Percentiles rank a stretch among this genome's conserved stretches.
phyloP scores from a whole-genome alignment of 768 basidiomycete species.

The Galerina sulciceps region DNA sequence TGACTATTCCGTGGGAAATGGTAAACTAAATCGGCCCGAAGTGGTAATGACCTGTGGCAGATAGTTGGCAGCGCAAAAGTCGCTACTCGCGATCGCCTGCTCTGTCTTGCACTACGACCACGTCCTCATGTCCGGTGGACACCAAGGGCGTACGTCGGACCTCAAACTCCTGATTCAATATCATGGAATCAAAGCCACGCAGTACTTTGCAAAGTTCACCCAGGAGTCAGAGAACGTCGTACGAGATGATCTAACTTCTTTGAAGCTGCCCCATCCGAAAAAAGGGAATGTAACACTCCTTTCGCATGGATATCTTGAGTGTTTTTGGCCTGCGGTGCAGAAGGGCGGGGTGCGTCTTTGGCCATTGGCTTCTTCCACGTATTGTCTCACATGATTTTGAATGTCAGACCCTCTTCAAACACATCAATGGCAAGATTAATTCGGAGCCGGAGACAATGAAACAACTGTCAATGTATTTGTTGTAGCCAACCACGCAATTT shows the following conservation, averaged over 20 bases:
- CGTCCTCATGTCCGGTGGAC: not conserved
- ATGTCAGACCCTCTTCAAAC: constrained; percentile 24
- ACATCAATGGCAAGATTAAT: constrained; percentile 16
- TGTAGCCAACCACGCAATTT: not conserved
- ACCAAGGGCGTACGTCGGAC: constrained; percentile 7
- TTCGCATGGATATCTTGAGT: constrained; percentile 34
- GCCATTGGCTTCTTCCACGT: not conserved
- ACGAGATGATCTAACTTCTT: constrained; percentile 33
- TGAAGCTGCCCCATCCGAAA: constrained; percentile 47
- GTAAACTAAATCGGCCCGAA: too few species aligned
- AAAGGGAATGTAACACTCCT: constrained; percentile 33
- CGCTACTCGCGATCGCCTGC: too few species aligned
- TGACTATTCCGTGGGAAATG: constrained; percentile 2
- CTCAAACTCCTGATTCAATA: constrained; percentile 39
- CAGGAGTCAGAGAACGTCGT: constrained; percentile 29
- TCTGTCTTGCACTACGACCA: not conserved
- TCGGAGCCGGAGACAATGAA: constrained; percentile 15
- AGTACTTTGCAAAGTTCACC: constrained; percentile 34
- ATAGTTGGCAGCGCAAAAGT: too few species aligned
- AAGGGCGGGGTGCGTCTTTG: constrained; percentile 22
- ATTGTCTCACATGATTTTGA: not conserved
- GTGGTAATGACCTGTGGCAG: too few species aligned
- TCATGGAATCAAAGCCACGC: constrained; percentile 37
- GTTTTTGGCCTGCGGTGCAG: constrained; percentile 25
- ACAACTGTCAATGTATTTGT: constrained; percentile 34